Conservation (phyloP, 495 filamentous ascomycete genomes). For the Durotheca rogersii region DNA sequence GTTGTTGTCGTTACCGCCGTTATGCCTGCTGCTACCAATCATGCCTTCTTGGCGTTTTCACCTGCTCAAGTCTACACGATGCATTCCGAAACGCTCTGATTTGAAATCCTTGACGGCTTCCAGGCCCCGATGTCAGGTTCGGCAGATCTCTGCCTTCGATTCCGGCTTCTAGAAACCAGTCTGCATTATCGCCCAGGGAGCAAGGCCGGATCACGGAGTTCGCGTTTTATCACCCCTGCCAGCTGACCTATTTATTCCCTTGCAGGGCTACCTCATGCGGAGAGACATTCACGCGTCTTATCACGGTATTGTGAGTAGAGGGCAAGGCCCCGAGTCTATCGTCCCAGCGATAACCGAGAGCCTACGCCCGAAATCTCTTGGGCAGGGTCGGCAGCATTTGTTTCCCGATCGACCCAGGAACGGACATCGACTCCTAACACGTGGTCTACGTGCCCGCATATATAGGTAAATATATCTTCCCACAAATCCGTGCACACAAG, state of each 20-base stretch:
- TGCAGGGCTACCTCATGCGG: background rate
- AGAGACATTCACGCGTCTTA: background rate
- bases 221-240: constrained; percentile 28
- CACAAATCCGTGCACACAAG: no score
- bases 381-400: no score
- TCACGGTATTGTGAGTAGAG: no score
- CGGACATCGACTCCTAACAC: no score
- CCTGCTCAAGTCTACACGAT: constrained; percentile 4
- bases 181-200: constrained; percentile 15
- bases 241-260: constrained; percentile 17
- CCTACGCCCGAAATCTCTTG: no score
- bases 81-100: constrained; percentile 20
- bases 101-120: constrained; percentile 18
- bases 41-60: constrained; percentile 7
- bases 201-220: constrained; percentile 19
- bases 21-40: no score
- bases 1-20: no score
- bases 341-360: no score
- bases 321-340: no score
- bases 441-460: no score
- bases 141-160: constrained; percentile 19
- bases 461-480: no score
- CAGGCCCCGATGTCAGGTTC: constrained; percentile 13
- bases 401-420: no score
- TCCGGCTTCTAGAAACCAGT: constrained; percentile 22